Base-by-base conservation (phyloP, 176 grass and related monocot genomes). In the Raddia guianensis region DNA sequence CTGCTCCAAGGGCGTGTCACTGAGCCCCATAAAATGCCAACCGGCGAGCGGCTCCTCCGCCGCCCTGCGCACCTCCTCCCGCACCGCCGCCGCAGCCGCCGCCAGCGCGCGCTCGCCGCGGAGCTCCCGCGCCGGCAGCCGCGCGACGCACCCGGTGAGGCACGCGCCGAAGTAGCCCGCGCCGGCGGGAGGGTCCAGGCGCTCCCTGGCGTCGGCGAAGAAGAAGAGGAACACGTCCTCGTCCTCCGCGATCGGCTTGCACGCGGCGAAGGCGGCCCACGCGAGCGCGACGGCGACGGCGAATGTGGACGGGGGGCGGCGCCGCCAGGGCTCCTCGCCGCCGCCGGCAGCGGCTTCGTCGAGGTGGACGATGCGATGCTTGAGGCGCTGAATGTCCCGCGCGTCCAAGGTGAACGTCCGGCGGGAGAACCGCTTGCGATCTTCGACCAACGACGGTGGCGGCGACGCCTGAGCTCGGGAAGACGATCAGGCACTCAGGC, bases 231-330 rank as follows among this genome's bases (percentile, higher is more conserved):
- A 35, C 5, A 66, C 50, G 57, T 75, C 81, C 12, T 78, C 91
- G 55, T 74, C 79, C 0, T 1, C 12, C 4, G 68, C 50, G n/a
- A 81, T 13, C 3, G 6, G 15, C 72, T 80, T 79, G 80, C 57
- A 53, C 2, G 70, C 58, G 18, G 20, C 75, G 54, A 81, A 68
- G 49, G 64, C 56, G 8, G 82, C 75, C 83, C 87, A 93, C 0
- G 72, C 42, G 2, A 84, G 84, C 42, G 84, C 87, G 12, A 48
- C 3, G 63, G 87, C 53, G 21, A 63, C 74, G 20, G 63, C 80
- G 81, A 87, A 89, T 20, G 32, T 92, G 45, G 90, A 92, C 11
- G 70, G 90, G 3, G 78, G 40, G 14, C 34, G 63, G 5, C 19
- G 5, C 11, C 43, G 5, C 15, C 49, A 58, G 3, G 70, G 42